These are phyloP conservation scores for Anthoceros angustus DNA, from an alignment of 225 moss, liverwort and hornwort species.

Conservation along the genomic window DNA sequence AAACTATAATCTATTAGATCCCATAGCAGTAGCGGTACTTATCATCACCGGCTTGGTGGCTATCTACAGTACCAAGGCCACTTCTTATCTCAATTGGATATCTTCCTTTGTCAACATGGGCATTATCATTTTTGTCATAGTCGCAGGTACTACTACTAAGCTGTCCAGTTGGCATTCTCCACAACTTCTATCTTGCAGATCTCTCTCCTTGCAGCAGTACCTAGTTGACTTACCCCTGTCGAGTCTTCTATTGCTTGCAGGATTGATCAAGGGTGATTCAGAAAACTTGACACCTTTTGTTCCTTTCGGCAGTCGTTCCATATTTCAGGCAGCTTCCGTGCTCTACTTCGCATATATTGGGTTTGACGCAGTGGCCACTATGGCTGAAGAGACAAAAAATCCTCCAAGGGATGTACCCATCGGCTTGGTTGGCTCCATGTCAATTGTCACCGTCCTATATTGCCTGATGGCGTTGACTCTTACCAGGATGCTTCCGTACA, in stretches of 20 bases:
- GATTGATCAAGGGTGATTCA: slow-evolving; percentile 15
- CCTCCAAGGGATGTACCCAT: slow-evolving; percentile 50
- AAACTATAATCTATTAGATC: slow-evolving; percentile 54
- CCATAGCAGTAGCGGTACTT: slow-evolving; percentile 49
- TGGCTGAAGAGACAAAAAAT: slow-evolving; percentile 60
- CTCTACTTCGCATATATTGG: slow-evolving; percentile 70
- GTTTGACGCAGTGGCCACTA: slow-evolving; percentile 55
- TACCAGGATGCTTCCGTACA: background rate
- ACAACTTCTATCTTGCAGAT: slow-evolving; percentile 39
- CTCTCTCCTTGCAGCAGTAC: slow-evolving; percentile 28
- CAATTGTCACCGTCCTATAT: slow-evolving; percentile 48
- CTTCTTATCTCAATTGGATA: slow-evolving; percentile 27
- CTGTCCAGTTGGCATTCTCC: slow-evolving; percentile 42
- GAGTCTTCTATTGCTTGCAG: background rate
- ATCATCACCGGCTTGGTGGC: slow-evolving; percentile 25
- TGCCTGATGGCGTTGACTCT: slow-evolving; percentile 37
- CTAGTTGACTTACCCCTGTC: too few relatives aligned
- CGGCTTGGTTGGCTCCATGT: slow-evolving; percentile 51
- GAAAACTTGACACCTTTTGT: slow-evolving; percentile 26
- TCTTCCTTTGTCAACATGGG: slow-evolving; percentile 24
- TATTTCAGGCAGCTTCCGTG: slow-evolving; percentile 51
- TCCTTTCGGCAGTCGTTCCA: slow-evolving; percentile 29
- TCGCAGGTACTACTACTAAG: slow-evolving; percentile 16
- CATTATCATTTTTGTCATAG: slow-evolving; percentile 25
- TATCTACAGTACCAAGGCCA: slow-evolving; percentile 25